Evolutionary conservation across 352 stramenopile species (phyloP).

Genomic region (Globisporangium recalcitrans): DNA sequence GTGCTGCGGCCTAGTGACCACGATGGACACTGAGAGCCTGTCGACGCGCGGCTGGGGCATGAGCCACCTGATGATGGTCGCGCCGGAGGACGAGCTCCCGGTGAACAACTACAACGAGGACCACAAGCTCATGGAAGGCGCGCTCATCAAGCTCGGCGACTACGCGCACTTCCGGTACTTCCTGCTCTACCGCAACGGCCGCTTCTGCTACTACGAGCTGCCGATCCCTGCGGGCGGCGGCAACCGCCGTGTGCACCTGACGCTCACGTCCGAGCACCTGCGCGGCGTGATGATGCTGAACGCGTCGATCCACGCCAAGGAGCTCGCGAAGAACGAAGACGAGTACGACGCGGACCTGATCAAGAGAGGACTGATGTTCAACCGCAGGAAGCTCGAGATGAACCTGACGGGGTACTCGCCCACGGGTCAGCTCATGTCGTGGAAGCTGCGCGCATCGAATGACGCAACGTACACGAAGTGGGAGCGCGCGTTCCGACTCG

Average conservation of each 20-base stretch:
- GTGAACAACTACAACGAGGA: conserved; percentile 79
- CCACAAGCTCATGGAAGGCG: conserved; percentile 82
- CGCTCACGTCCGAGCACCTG: conserved; percentile 69
- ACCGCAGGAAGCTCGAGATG: conserved; percentile 79
- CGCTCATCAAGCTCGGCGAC: conserved; percentile 82
- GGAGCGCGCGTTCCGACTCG: conserved; percentile 74
- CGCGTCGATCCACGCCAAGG: conserved; percentile 63
- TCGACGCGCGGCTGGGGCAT: conserved; percentile 14
- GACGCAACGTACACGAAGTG: conserved; percentile 74
- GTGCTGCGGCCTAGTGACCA: conserved; percentile 9
- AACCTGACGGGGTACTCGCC: conserved; percentile 76
- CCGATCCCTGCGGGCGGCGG: conserved; percentile 43
- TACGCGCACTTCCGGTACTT: conserved; percentile 88
- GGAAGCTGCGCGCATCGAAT: conserved; percentile 69
- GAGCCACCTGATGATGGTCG: conserved; percentile 14
- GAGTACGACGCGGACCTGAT: conserved; percentile 65
- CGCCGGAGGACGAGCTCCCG: conserved; percentile 40
- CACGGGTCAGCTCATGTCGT: conserved; percentile 70
- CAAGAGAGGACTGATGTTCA: conserved; percentile 71
- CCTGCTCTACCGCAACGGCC: conserved; percentile 72
- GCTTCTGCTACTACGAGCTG: conserved; percentile 86
- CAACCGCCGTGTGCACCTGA: conserved; percentile 50
- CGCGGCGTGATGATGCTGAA: conserved; percentile 84
- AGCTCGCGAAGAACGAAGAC: conserved; percentile 58
- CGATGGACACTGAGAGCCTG: conserved; percentile 12